phyloP scores from a whole-genome alignment of 2,329 filamentous ascomycete species.

The Hymenoscyphus fructigenus region DNA sequence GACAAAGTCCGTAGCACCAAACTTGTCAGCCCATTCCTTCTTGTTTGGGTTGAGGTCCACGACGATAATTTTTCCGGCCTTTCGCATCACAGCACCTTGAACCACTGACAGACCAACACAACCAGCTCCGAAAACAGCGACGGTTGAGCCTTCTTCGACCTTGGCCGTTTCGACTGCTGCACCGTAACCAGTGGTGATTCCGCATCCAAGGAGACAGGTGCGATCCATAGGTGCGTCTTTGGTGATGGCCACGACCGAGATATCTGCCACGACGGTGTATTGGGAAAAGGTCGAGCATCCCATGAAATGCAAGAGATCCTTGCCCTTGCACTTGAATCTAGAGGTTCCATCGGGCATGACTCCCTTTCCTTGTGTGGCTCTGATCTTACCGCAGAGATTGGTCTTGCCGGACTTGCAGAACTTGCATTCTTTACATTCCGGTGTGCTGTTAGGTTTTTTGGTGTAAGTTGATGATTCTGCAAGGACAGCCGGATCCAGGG shows the following conservation, averaged over 20 bases:
- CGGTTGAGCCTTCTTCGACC: conserved; percentile 83
- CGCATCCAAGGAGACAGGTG: conserved; percentile 93
- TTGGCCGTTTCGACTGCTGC: conserved; percentile 91
- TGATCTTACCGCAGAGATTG: conserved; percentile 98
- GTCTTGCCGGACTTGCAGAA: conserved; percentile 99
- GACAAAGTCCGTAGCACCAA: conserved; percentile 94
- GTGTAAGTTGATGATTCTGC: background rate
- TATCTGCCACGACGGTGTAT: conserved; percentile 97
- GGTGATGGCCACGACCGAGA: conserved; percentile 93
- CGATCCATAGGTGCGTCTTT: conserved; percentile 91
- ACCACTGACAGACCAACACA: conserved; percentile 95
- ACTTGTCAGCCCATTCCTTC: conserved; percentile 90
- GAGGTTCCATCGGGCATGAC: conserved; percentile 97
- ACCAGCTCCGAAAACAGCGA: conserved; percentile 92
- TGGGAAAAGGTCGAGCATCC: conserved; percentile 98
- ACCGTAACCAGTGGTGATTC: conserved; percentile 98
- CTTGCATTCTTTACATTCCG: conserved; percentile 97
- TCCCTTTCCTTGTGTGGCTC: conserved; percentile 91
- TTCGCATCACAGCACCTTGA: conserved; percentile 75
- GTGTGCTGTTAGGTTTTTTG: conserved; percentile 64
- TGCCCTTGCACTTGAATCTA: conserved; percentile 91
- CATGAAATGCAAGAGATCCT: conserved; percentile 98
- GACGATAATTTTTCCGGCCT: conserved; percentile 52
- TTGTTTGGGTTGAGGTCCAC: conserved; percentile 84
- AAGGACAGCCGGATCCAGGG: background rate